Evolutionary conservation across 129 eudicot genomes (phyloP).

Genomic region (Flaveria linearis): DNA sequence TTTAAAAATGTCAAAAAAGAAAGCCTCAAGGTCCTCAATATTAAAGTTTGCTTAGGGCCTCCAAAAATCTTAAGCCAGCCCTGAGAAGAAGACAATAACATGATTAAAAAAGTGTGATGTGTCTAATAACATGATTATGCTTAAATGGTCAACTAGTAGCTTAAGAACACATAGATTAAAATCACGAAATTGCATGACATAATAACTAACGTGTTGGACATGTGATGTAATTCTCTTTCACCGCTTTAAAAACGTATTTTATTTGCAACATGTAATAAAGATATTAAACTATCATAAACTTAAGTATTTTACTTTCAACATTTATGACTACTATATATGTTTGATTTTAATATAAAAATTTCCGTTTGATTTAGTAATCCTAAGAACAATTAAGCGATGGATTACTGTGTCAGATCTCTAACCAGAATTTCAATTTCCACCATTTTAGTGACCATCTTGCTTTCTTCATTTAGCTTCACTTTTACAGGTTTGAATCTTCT

Average conservation of each 20-base stretch:
- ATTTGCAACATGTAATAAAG: not conserved
- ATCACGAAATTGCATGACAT: no score
- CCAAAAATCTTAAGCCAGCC: no score
- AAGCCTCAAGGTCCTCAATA: no score
- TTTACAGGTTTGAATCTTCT: slow-evolving; percentile 56
- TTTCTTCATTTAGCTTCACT: slow-evolving; percentile 59
- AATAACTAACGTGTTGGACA: not conserved
- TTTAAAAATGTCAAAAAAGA: no score
- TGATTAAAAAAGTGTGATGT: no score
- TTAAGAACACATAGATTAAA: no score
- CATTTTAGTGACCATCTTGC: slow-evolving; percentile 44
- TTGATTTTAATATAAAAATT: not conserved
- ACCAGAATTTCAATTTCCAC: slow-evolving; percentile 34
- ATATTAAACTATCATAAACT: not conserved
- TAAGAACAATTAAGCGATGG: slow-evolving; percentile 41
- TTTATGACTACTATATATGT: not conserved
- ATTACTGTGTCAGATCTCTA: slow-evolving; percentile 46
- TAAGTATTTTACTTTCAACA: not conserved
- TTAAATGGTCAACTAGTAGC: no score
- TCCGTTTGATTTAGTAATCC: slow-evolving; percentile 30
- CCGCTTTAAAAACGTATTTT: not conserved
- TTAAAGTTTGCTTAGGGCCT: no score
- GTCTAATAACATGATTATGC: no score
- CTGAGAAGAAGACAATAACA: no score
- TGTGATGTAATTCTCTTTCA: not conserved